Evolutionary conservation across 805 yeast species (phyloP).

Genomic region (Lipomyces oligophaga): DNA sequence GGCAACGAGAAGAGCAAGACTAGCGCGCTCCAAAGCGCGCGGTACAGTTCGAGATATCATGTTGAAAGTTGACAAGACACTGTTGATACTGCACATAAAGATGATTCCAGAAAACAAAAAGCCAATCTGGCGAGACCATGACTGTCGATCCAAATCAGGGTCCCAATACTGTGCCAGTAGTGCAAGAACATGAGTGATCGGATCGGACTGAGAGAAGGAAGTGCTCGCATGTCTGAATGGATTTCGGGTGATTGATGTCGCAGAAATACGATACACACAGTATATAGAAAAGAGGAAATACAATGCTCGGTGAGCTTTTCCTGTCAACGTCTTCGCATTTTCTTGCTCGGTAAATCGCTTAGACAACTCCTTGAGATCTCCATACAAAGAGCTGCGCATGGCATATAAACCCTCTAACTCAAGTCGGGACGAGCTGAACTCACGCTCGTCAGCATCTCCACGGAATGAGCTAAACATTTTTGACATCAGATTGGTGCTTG

Average conservation of each 20-base stretch:
- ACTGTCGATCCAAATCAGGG: constrained; percentile 35
- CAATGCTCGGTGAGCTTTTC: constrained; percentile 32
- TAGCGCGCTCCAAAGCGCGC: constrained; percentile 28
- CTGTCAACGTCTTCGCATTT: constrained; percentile 34
- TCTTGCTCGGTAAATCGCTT: constrained; percentile 32
- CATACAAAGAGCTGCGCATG: constrained; percentile 35
- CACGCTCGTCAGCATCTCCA: constrained; percentile 27
- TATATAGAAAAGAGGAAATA: constrained; percentile 39
- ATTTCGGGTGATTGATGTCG: constrained; percentile 34
- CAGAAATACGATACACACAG: constrained; percentile 42
- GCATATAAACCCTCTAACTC: constrained; percentile 39
- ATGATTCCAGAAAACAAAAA: constrained; percentile 41
- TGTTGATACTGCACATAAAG: constrained; percentile 38
- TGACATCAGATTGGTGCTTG: constrained; percentile 34
- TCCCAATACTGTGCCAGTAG: constrained; percentile 28
- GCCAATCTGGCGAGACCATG: constrained; percentile 42
- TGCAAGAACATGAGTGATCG: constrained; percentile 29
- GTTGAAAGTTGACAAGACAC: constrained; percentile 38
- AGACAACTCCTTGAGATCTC: constrained; percentile 34
- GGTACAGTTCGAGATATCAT: constrained; percentile 37
- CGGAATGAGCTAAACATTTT: constrained; percentile 32
- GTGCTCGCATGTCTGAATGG: constrained; percentile 28
- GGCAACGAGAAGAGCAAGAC: constrained; percentile 35
- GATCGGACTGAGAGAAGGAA: constrained; percentile 30
- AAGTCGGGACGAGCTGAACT: constrained; percentile 19